Evolutionary conservation across 768 basidiomycete species (phyloP), one percentile per base, ranked within the genome.

Genomic region (Naematelia aurantialba): DNA sequence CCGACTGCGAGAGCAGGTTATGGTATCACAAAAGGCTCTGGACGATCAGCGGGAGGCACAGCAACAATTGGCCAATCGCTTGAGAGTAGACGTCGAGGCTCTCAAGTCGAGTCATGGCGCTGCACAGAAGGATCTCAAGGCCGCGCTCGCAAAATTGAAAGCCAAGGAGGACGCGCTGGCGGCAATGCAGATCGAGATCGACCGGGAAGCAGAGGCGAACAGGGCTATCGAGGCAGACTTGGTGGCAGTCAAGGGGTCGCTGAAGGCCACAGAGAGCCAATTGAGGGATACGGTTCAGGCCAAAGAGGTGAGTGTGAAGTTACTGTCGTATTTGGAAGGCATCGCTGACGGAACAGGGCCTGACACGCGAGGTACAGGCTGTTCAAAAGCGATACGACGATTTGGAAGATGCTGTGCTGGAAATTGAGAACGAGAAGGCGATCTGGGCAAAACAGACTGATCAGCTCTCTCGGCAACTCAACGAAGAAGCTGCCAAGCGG

Each of bases 321-420:
- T 29, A 30, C 22, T 4, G 19, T 2, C 30, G 57, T 14, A 8
- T 47, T 8, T 29, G 58, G 14, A 29, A 42, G 13, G 13, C 17
- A 31, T 34, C 50, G 27, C 56, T 63, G 61, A 58, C 48, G 5
- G 31, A 56, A 4, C 67, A 96, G 90, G 81, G 79, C 45, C 78
- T 90, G 49, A 89, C 93, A 64, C 85, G 87, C 39, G 87, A 92
- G 73, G 78, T 94, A n/a, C 74, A 80, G 0, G 77, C 82, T 21
- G 83, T 87, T 4, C 87, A 89, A 68, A 81, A 82, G 31, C 89
- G 89, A 67, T 87, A 87, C 60, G 84, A 88, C 57, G 86, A 88
- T 58, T 87, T 91, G 56, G 94, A 99, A 76, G 94, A 98, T 70
- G 83, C 87, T 0, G 83, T 89, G 1, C 81, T 96, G 4, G 85